A percentile compares a stretch with the other conserved stretches of the same genome.
These are phyloP conservation scores for Fusarium papillatum DNA, from an alignment of 2,329 filamentous ascomycete species.

Conservation along the genomic window DNA sequence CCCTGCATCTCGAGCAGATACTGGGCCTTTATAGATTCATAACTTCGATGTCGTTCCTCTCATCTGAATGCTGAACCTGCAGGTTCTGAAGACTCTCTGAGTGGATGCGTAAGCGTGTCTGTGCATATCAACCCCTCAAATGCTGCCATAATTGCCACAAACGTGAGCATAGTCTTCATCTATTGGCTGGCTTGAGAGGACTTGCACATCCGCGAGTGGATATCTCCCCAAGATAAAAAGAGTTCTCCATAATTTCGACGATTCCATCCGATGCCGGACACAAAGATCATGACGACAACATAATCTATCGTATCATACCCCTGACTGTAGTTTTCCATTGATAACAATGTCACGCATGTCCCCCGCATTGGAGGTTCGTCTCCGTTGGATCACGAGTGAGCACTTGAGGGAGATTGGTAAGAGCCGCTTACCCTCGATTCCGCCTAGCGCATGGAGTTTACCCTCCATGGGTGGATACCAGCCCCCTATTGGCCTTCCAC, in stretches of 20 bases:
- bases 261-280: background rate
- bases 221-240: background rate
- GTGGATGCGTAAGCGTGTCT: background rate
- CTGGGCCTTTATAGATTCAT: background rate
- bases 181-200: background rate
- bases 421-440: background rate
- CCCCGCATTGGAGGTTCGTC: background rate
- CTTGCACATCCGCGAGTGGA: background rate
- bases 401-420: background rate
- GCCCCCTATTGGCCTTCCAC: background rate
- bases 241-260: background rate
- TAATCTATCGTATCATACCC: background rate
- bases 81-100: background rate
- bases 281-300: background rate
- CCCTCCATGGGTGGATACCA: background rate
- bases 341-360: background rate
- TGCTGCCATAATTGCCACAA: background rate
- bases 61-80: background rate
- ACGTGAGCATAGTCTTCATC: background rate
- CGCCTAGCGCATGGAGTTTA: background rate
- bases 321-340: background rate
- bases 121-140: background rate
- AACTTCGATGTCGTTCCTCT: background rate
- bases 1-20: background rate
- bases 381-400: background rate